A percentile compares a stretch with the other conserved stretches of the same genome.
These are phyloP conservation scores for Moricandia moricandioides DNA, from an alignment of 345 rosid species.

Conservation along the genomic window DNA sequence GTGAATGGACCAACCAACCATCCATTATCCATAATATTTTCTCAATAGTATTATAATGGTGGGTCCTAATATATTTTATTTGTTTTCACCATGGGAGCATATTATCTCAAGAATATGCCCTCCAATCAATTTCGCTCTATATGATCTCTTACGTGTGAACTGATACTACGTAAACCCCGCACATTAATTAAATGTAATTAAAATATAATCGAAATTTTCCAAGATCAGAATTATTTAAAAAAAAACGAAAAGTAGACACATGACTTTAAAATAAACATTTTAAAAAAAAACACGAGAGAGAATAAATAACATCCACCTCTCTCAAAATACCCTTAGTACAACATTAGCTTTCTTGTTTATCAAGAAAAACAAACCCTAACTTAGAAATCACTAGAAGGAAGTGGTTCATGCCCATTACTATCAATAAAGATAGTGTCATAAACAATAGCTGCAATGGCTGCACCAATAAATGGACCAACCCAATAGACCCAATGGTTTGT, in stretches of 20 bases:
- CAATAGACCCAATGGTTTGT: constrained; percentile 90
- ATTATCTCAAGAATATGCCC: constrained; percentile 24
- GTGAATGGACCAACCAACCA: constrained; percentile 31
- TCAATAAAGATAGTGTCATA: constrained; percentile 60
- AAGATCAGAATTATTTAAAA: constrained; percentile 1
- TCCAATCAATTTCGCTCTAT: not conserved
- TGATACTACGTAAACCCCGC: constrained; percentile 2
- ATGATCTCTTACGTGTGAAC: constrained; percentile 22
- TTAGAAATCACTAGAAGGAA: constrained; percentile 60
- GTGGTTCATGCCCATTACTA: constrained; percentile 57
- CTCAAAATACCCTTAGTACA: not conserved
- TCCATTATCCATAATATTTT: constrained; percentile 7
- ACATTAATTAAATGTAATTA: not conserved
- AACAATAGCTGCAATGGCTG: constrained; percentile 65
- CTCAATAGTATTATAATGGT: not conserved
- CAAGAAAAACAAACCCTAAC: constrained; percentile 3
- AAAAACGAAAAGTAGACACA: constrained; percentile 9
- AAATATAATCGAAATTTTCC: not conserved
- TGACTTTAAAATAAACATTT: not conserved
- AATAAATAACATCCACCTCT: constrained; percentile 1
- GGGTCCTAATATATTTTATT: constrained; percentile 21
- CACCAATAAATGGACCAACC: constrained; percentile 79
- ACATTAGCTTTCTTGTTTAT: constrained; percentile 9
- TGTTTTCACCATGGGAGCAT: constrained; percentile 24
- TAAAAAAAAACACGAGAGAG: not conserved